Evolutionary conservation across 1,284 basidiomycete species (phyloP).

Genomic region (Boletellus deceptivus): DNA sequence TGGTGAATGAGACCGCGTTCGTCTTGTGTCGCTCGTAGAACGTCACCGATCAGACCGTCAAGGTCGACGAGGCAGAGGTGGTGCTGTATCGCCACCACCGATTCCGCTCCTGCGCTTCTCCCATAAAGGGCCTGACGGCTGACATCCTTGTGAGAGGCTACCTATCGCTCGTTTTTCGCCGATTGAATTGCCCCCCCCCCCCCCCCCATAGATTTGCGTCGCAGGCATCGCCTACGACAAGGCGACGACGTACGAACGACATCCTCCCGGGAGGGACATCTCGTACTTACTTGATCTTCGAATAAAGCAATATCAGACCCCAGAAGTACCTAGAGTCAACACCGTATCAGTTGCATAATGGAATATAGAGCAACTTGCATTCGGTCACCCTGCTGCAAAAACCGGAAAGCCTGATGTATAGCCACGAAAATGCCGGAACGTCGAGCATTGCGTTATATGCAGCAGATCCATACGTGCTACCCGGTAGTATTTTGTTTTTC

Average conservation of each 20-base stretch:
- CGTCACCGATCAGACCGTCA: constrained; percentile 50
- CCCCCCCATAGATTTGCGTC: constrained; percentile 48
- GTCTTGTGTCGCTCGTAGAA: constrained; percentile 21
- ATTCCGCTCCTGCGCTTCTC: constrained; percentile 70
- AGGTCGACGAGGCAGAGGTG: constrained; percentile 45
- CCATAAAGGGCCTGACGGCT: constrained; percentile 79
- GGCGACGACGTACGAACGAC: constrained; percentile 47
- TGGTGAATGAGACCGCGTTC: no score
- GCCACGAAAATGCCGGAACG: neutral
- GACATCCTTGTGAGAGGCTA: constrained; percentile 66
- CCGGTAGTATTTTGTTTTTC: neutral
- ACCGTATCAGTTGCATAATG: constrained; percentile 3
- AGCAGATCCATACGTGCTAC: no score
- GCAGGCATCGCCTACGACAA: constrained; percentile 57
- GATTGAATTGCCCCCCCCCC: neutral
- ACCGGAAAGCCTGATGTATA: no score
- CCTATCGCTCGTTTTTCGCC: neutral
- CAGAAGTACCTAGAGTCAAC: constrained; percentile 6
- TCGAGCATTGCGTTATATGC: no score
- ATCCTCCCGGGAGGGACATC: constrained; percentile 37
- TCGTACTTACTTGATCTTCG: constrained; percentile 24
- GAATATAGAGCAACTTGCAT: neutral
- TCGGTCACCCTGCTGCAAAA: neutral
- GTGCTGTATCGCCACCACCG: constrained; percentile 70
- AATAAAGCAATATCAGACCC: constrained; percentile 23